Percentiles rank a stretch among this genome's conserved stretches.
These are phyloP conservation scores for Xanthoconium separans DNA, from an alignment of 1,284 basidiomycete species.

Conservation along the genomic window DNA sequence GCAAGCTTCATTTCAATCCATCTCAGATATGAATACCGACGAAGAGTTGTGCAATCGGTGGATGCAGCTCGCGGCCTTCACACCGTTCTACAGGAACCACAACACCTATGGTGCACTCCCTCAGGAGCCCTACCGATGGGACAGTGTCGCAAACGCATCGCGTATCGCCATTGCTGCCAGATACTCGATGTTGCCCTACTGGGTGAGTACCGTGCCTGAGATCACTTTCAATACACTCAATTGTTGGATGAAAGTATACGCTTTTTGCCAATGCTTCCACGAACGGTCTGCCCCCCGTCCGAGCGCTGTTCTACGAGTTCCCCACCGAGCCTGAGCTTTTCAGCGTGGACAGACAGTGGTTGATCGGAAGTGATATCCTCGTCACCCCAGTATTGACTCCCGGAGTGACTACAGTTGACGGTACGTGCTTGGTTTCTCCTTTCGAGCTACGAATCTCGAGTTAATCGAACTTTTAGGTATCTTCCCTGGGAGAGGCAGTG, in stretches of 20 bases:
- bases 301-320: slow-evolving; percentile 77
- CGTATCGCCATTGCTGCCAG: slow-evolving; percentile 66
- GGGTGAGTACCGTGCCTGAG: slow-evolving; percentile 33
- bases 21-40: slow-evolving; percentile 62
- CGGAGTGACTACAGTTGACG: slow-evolving; percentile 49
- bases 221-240: slow-evolving; percentile 25
- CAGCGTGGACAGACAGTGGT: slow-evolving; percentile 64
- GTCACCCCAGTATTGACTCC: slow-evolving; percentile 73
- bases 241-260: slow-evolving; percentile 49
- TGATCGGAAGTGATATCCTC: slow-evolving; percentile 67
- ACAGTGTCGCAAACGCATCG: slow-evolving; percentile 70
- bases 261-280: slow-evolving; percentile 70
- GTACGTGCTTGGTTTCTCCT: slow-evolving; percentile 16
- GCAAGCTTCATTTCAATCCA: slow-evolving; percentile 3
- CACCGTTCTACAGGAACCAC: slow-evolving; percentile 74
- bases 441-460: neutral
- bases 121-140: slow-evolving; percentile 78
- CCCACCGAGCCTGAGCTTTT: slow-evolving; percentile 67
- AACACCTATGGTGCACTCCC: slow-evolving; percentile 57
- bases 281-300: slow-evolving; percentile 64
- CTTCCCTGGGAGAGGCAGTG: slow-evolving; percentile 60
- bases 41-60: slow-evolving; percentile 82
- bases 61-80: slow-evolving; percentile 77
- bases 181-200: slow-evolving; percentile 72
- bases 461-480: slow-evolving; percentile 40